Percentiles rank a stretch among this genome's conserved stretches.
Conservation (phyloP, 2,329 filamentous ascomycete species). For the Thielaviopsis ethacetica region DNA sequence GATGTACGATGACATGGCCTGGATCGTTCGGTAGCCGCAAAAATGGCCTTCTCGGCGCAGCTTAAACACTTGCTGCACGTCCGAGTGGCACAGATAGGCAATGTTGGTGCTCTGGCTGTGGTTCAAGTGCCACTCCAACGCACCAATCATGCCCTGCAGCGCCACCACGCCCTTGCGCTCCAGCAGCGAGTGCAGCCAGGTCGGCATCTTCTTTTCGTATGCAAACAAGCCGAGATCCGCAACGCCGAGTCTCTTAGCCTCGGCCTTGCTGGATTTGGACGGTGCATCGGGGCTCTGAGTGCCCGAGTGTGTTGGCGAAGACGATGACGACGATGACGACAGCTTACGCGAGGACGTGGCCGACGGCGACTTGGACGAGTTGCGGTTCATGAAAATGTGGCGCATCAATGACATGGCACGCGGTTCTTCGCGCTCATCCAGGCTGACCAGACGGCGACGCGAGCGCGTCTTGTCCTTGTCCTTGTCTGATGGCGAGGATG, state of each 20-base stretch:
- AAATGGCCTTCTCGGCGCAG: slow-evolving; percentile 71
- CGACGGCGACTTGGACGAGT: background rate
- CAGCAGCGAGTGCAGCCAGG: slow-evolving; percentile 47
- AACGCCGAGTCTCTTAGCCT: slow-evolving; percentile 16
- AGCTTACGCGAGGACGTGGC: background rate
- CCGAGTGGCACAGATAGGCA: slow-evolving; percentile 65
- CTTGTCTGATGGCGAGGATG: background rate
- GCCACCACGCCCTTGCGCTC: slow-evolving; percentile 31
- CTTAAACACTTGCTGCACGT: slow-evolving; percentile 67
- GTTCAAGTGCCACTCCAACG: background rate
- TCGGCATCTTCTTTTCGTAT: slow-evolving; percentile 58
- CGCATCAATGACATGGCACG: slow-evolving; percentile 1
- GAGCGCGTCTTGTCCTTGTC: background rate
- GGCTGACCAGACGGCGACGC: background rate
- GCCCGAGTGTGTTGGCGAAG: background rate
- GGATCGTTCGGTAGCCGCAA: slow-evolving; percentile 89
- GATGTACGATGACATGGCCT: slow-evolving; percentile 75
- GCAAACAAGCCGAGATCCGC: slow-evolving; percentile 56
- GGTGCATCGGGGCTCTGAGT: background rate
- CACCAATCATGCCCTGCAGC: background rate
- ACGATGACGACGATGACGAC: background rate
- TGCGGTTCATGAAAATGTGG: background rate
- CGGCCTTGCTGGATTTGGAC: background rate
- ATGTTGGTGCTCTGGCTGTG: slow-evolving; percentile 35
- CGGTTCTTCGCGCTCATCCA: background rate